These are phyloP conservation scores for Macrocybe gigantea DNA, from an alignment of 768 basidiomycete species.

Conservation along the genomic window DNA sequence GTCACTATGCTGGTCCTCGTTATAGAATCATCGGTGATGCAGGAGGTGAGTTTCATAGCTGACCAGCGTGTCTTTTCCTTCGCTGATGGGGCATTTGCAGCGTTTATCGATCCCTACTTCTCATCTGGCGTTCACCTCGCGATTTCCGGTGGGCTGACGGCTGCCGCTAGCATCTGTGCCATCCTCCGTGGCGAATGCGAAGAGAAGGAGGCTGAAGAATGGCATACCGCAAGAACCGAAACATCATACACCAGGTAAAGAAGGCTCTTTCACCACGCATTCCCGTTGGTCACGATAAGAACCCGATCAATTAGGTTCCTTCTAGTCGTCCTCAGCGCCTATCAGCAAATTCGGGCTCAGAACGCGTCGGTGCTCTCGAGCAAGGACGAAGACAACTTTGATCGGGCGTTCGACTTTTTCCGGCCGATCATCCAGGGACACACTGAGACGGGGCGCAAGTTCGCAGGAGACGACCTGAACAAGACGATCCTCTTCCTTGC, in stretches of 20 bases:
- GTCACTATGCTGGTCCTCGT: conserved; percentile 25
- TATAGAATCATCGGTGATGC: conserved; percentile 37
- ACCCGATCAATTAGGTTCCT: conserved; percentile 27
- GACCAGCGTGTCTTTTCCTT: not conserved
- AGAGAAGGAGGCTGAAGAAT: conserved; percentile 16
- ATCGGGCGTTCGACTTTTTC: conserved; percentile 39
- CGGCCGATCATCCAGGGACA: conserved; percentile 20
- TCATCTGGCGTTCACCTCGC: conserved; percentile 31
- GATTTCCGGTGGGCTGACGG: conserved; percentile 22
- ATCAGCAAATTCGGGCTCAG: conserved; percentile 40
- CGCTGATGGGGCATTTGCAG: conserved; percentile 16
- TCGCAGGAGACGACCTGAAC: conserved; percentile 10
- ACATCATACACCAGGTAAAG: conserved; percentile 23
- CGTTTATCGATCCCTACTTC: conserved; percentile 38
- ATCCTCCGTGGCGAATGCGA: conserved; percentile 16
- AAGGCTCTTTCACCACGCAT: not conserved
- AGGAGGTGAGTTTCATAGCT: conserved; percentile 20
- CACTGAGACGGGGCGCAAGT: conserved; percentile 10
- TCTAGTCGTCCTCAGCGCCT: conserved; percentile 41
- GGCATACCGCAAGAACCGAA: conserved; percentile 19
- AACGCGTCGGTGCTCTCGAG: conserved; percentile 31
- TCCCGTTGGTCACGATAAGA: not conserved
- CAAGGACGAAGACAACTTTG: conserved; percentile 41
- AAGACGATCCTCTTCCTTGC: conserved; percentile 15
- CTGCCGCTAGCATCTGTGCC: conserved; percentile 24